These are phyloP conservation scores for Wickerhamomyces hampshirensis DNA, from an alignment of 805 yeast genomes.

Conservation along the genomic window DNA sequence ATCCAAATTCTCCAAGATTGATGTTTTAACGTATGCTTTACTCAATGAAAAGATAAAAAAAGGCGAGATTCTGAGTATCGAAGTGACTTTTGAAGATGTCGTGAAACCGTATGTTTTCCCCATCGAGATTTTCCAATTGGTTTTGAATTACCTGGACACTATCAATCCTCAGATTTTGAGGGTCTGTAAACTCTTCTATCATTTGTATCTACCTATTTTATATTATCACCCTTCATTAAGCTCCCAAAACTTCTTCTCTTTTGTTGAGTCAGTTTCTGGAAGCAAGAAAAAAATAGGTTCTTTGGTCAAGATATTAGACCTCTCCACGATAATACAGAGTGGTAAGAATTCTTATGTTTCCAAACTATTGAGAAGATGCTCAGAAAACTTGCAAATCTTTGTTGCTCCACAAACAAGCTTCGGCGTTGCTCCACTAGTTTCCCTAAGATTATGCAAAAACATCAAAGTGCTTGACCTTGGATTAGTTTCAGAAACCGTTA, in stretches of 20 bases:
- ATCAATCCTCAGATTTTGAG: constrained; percentile 47
- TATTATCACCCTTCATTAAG: constrained; percentile 60
- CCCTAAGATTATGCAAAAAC: constrained; percentile 64
- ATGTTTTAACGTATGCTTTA: constrained; percentile 34
- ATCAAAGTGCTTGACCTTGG: constrained; percentile 70
- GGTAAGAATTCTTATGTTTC: constrained; percentile 92
- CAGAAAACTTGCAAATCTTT: constrained; percentile 57
- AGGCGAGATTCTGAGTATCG: constrained; percentile 12
- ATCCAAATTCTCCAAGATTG: constrained; percentile 46
- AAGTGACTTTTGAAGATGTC: constrained; percentile 5
- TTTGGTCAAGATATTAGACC: constrained; percentile 61
- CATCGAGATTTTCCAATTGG: constrained; percentile 25
- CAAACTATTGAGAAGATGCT: constrained; percentile 72
- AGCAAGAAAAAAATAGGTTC: constrained; percentile 47
- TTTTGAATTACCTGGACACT: constrained; percentile 26
- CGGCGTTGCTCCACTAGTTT: constrained; percentile 85
- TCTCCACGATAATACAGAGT: constrained; percentile 77
- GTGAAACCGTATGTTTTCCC: constrained; percentile 20
- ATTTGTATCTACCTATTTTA: constrained; percentile 54
- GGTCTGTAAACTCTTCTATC: constrained; percentile 59
- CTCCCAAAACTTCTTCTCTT: constrained; percentile 63
- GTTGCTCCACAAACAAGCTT: constrained; percentile 94
- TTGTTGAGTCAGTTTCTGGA: constrained; percentile 63
- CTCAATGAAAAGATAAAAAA: constrained; percentile 19
- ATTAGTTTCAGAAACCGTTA: constrained; percentile 86